These are phyloP conservation scores for Brassica rapa DNA, from an alignment of 345 rosid genomes.

Conservation along the genomic window DNA sequence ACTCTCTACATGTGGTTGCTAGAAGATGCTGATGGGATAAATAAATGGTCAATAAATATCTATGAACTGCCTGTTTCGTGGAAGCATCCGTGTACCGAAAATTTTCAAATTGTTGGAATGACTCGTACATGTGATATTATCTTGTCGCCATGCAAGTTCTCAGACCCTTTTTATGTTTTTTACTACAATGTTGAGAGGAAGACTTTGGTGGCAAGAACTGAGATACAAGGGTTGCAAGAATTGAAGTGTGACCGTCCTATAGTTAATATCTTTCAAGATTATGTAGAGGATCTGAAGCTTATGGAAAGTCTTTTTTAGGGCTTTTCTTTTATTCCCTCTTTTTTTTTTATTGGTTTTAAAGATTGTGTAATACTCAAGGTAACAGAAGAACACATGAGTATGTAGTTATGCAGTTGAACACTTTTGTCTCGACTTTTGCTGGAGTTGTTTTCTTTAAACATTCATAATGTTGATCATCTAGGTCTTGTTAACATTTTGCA, in stretches of 20 bases:
- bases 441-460: constrained; percentile 9
- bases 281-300: background rate
- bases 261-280: background rate
- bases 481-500: constrained; percentile 23
- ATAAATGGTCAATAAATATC: background rate
- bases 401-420: constrained; percentile 1
- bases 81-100: background rate
- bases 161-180: background rate
- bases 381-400: background rate
- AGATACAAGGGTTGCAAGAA: background rate
- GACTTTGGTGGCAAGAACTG: background rate
- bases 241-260: background rate
- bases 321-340: background rate
- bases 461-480: background rate
- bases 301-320: background rate
- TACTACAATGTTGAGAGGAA: background rate
- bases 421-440: background rate
- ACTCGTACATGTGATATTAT: background rate
- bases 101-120: background rate
- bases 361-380: background rate
- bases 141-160: background rate
- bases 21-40: background rate
- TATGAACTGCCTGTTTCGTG: background rate
- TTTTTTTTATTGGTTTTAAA: too few relatives aligned
- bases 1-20: background rate